These are phyloP conservation scores for Boletales sp. DNA, from an alignment of 768 basidiomycete genomes.

Conservation along the genomic window DNA sequence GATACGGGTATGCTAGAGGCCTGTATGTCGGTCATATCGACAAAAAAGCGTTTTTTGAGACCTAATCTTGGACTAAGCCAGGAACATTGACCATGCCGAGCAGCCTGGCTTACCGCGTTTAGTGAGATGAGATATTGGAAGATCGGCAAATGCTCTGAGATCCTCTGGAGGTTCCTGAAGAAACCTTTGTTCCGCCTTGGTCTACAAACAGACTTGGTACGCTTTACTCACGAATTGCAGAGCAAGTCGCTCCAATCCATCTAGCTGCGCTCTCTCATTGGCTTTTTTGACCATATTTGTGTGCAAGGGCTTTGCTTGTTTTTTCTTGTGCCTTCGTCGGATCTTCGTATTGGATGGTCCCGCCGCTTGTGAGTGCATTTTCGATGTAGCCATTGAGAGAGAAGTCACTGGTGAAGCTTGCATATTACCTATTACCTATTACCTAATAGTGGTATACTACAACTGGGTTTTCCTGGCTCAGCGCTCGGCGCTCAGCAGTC, in stretches of 20 bases:
- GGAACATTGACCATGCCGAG: neutral
- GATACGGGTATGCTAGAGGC: constrained; percentile 55
- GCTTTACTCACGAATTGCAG: constrained; percentile 45
- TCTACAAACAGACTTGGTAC: neutral
- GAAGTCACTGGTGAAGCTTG: no score
- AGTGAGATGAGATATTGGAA: constrained; percentile 76
- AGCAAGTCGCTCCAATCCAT: constrained; percentile 46
- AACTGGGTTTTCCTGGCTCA: no score
- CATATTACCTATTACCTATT: no score
- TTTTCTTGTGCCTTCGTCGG: constrained; percentile 16
- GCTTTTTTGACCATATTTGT: constrained; percentile 38
- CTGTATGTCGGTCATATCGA: constrained; percentile 83
- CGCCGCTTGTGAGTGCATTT: constrained; percentile 16
- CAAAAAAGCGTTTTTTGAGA: constrained; percentile 81
- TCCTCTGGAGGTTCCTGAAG: constrained; percentile 48
- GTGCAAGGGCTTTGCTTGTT: constrained; percentile 8
- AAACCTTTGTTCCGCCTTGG: constrained; percentile 11
- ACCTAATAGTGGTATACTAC: no score
- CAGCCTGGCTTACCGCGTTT: constrained; percentile 52
- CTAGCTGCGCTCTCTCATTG: constrained; percentile 47
- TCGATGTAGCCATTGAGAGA: neutral
- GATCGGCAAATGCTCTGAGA: constrained; percentile 56
- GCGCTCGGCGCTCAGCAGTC: no score
- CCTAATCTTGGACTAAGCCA: constrained; percentile 41
- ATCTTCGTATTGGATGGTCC: constrained; percentile 12